Conservation (phyloP, 2,329 filamentous ascomycete species). For the Lachnellula cervina region DNA sequence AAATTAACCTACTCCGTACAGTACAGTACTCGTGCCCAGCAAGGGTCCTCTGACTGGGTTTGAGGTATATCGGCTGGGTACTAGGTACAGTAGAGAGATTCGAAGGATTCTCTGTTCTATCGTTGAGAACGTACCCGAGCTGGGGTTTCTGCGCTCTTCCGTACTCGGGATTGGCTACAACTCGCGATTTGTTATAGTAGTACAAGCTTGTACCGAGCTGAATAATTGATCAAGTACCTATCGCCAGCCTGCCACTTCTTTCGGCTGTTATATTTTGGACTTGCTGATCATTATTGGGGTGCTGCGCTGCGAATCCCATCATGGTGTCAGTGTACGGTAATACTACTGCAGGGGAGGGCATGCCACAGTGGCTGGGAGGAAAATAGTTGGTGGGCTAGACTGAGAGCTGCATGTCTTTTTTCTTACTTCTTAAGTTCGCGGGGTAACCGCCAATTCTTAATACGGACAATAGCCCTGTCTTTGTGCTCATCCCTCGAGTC, state of each 20-base stretch:
- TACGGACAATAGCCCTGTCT: too few relatives aligned
- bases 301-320: too few relatives aligned
- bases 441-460: not conserved
- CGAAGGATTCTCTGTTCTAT: not conserved
- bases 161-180: not conserved
- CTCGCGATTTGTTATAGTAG: not conserved
- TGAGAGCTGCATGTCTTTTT: not conserved
- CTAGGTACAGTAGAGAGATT: not conserved
- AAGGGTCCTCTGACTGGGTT: slow-evolving; percentile 2
- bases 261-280: not conserved
- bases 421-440: not conserved
- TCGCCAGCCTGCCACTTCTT: slow-evolving; percentile 1
- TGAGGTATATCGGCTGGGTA: not conserved
- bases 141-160: slow-evolving; percentile 1
- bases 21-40: not conserved
- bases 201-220: not conserved
- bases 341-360: not conserved
- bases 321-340: not conserved
- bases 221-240: not conserved
- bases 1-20: too few relatives aligned
- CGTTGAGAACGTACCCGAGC: not conserved
- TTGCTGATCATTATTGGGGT: too few relatives aligned
- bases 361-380: not conserved
- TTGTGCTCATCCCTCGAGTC: not conserved
- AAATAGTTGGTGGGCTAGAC: not conserved